Base-by-base conservation (phyloP, 352 stramenopile genomes). In the Pythium myriotylum region DNA sequence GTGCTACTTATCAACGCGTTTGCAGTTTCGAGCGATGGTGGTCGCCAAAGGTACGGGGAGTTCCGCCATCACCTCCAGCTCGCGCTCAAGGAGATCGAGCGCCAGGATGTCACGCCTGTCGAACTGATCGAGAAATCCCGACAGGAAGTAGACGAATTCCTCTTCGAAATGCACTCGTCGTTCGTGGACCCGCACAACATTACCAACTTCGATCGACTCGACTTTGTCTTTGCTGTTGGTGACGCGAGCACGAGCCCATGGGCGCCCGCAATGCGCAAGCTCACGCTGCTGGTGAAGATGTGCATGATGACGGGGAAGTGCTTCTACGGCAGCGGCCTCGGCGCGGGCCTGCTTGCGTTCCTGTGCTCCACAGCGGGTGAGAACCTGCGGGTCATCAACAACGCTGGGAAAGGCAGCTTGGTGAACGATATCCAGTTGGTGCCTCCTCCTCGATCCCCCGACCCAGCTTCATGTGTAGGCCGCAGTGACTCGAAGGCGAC, bases 271-370 rank as follows among this genome's bases (percentile, higher is more conserved):
- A 74, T 88, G 62, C 77, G 78, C 37, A 88, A 93, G 51, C 68
- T 94, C 9, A 50, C 70, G 32, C 48, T 90, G 20, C 65, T 89
- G 17, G 73, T 71, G 20, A 94, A 94, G 65, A 92, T 93, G 84
- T 94, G 86, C 65, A 93, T 92, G 84, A 91, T 93, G 82, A 93
- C 86, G 12, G 86, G 84, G 37, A 94, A 94, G 50, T 94, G 86
- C 23, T 76, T 85, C 14, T 94, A 86, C 57, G 82, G 73, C 27
- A 86, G 72, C 52, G 73, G 77, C 17, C 54, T 93, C 19, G 84
- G 82, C 13, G 84, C 86, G 2, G 59, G 58, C 4, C 48, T 93
- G 33, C 37, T 94, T 9, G 73, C 84, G 17, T 93, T 85, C 57
- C 48, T 91, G 33, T 92, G 84, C 39, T 83, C 84, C 0, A 94